Evolutionary conservation across 2,329 filamentous ascomycete species (phyloP).

Genomic region (Xylaria sp.): DNA sequence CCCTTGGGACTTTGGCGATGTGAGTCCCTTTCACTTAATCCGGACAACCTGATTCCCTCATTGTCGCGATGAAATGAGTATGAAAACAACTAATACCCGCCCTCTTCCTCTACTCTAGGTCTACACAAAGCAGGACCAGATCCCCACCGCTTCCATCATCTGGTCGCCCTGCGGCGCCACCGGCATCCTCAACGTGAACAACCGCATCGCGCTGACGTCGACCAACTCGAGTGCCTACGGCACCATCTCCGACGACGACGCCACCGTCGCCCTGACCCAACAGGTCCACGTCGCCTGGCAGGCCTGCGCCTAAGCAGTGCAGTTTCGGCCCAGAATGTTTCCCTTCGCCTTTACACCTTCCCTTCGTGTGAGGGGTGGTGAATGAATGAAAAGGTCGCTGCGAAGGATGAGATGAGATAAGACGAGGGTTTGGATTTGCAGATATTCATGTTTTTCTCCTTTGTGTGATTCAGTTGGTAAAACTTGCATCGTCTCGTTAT

Average conservation of each 20-base stretch:
- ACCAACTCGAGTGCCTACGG: slow-evolving; percentile 53
- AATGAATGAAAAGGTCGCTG: background rate
- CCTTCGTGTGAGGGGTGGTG: background rate
- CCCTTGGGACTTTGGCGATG: slow-evolving; percentile 53
- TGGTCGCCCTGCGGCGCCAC: slow-evolving; percentile 59
- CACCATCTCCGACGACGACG: slow-evolving; percentile 58
- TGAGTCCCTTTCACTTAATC: slow-evolving; percentile 13
- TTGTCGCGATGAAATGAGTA: background rate
- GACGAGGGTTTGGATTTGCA: too few species aligned
- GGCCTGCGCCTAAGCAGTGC: slow-evolving; percentile 42
- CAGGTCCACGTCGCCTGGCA: slow-evolving; percentile 58
- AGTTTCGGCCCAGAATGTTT: too few species aligned
- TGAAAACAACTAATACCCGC: slow-evolving; percentile 14
- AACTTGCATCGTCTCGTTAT: slow-evolving; percentile 30
- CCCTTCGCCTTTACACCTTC: background rate
- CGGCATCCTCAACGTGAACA: slow-evolving; percentile 61
- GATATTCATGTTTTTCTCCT: slow-evolving; percentile 4
- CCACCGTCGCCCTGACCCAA: slow-evolving; percentile 58
- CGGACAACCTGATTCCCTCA: background rate
- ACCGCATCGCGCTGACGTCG: slow-evolving; percentile 57
- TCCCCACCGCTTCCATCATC: slow-evolving; percentile 58
- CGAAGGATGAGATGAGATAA: background rate
- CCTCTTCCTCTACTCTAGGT: slow-evolving; percentile 49
- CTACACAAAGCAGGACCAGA: slow-evolving; percentile 59
- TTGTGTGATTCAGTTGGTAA: background rate